Evolutionary conservation across 2,329 filamentous ascomycete species (phyloP).

Genomic region (Apiospora saccharicola): DNA sequence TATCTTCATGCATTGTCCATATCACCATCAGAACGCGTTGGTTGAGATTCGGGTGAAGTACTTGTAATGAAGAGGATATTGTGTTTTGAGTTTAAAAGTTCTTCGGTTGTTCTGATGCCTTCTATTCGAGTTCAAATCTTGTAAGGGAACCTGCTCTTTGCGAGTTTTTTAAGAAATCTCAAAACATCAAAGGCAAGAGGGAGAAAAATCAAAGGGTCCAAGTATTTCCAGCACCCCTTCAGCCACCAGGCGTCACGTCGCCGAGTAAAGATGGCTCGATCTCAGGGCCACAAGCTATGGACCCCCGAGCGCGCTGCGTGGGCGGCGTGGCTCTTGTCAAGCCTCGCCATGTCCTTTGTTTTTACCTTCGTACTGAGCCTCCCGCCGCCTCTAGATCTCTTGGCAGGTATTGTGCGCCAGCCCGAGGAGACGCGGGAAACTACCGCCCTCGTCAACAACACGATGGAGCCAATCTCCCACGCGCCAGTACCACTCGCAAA

Average conservation of each 20-base stretch:
- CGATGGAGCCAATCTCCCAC: background rate
- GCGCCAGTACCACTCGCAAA: background rate
- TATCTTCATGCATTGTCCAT: background rate
- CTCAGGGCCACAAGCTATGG: background rate
- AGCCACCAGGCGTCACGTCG: background rate
- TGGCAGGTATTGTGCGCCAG: background rate
- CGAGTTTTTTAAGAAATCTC: no score
- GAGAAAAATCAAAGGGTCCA: no score
- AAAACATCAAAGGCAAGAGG: no score
- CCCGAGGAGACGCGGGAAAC: background rate
- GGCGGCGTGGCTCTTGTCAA: conserved; percentile 6
- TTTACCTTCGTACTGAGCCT: background rate
- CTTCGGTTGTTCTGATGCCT: no score
- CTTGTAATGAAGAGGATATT: background rate
- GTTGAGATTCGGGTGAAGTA: background rate
- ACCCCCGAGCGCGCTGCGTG: background rate
- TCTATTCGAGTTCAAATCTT: no score
- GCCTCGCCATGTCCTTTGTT: background rate
- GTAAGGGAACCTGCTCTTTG: no score
- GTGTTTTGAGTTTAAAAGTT: no score
- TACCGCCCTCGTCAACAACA: background rate
- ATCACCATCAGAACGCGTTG: background rate
- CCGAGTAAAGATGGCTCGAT: background rate
- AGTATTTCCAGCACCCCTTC: background rate
- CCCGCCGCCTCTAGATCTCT: background rate